Base-by-base conservation (phyloP, 139 green algal genomes). In the Zygnema cylindricum region DNA sequence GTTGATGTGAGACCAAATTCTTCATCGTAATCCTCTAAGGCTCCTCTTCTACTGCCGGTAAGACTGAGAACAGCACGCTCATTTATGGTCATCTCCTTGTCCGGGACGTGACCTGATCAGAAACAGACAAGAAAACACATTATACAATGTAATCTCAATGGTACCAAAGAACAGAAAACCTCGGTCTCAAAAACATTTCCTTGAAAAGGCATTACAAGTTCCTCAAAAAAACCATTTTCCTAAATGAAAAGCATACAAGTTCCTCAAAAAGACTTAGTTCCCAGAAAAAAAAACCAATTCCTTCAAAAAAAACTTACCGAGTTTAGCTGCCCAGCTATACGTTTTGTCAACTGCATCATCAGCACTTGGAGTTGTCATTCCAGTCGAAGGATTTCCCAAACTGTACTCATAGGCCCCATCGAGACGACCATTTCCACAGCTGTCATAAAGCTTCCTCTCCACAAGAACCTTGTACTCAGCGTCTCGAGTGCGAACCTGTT, bases 381-480 rank as follows among this genome's bases (percentile, higher is more conserved):
- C n/a, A 39, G 23, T 38, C 1, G 35, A 39, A 69, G 49, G 33
- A 77, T 63, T 86, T 2, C 82, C 82, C 25, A 42, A n/a, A 41
- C 33, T 87, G n/a, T 40, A 87, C n/a, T 87, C 82, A 35, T 57
- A 84, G 55, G 33, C 82, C n/a, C 49, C 43, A 30, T 87, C 82
- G n/a, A 49, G 33, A 30, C 82, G 69, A 23, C 82, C 82, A 11
- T 36, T 89, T 77, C 85, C 85, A n/a, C 76, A 75, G 85, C 85
- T 86, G 85, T 89, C 85, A 43, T 89, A 89, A 33, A 85, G 75
- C 43, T 69, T 43, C 1, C 85, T 69, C 25, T 89, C 85, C 7
- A 89, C 43, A 35, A 85, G 41, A 38, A 89, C 85, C 0, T 89
- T 39, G 41, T 69, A 89, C 22, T 38, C 43, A 25, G 73, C 73